Conservation (phyloP, 2,329 filamentous ascomycete genomes). For the Alternaria gansuensis region DNA sequence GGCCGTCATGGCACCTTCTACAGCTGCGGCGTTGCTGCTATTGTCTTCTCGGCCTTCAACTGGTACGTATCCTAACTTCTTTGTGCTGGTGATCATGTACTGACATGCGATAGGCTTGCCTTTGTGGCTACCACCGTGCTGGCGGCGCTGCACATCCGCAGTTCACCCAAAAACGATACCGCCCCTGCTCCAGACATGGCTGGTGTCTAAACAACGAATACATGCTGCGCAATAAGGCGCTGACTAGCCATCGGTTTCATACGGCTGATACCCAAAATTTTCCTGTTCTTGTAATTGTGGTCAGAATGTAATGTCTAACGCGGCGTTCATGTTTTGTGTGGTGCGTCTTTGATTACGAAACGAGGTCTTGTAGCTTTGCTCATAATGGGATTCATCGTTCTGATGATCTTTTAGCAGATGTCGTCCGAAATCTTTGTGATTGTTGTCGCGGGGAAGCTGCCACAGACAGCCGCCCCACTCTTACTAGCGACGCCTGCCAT, state of each 20-base stretch:
- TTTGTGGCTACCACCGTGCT: slow-evolving; percentile 63
- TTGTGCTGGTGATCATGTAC: not conserved
- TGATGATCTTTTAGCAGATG: not conserved
- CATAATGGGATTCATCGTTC: slow-evolving; percentile 8
- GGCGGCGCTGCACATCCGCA: slow-evolving; percentile 59
- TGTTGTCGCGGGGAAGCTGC: not conserved
- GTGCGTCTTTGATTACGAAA: not conserved
- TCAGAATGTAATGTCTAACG: slow-evolving; percentile 16
- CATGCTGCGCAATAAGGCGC: not conserved
- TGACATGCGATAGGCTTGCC: slow-evolving; percentile 55
- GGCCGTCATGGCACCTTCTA: slow-evolving; percentile 60
- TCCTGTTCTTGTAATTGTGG: not conserved
- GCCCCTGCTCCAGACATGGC: slow-evolving; percentile 51
- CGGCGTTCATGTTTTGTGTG: slow-evolving; percentile 11
- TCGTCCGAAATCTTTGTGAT: not conserved
- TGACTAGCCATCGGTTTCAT: not conserved
- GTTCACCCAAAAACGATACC: slow-evolving; percentile 49
- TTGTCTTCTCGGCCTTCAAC: slow-evolving; percentile 73
- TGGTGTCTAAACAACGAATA: slow-evolving; percentile 42
- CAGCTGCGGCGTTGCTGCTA: slow-evolving; percentile 67
- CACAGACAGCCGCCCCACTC: not conserved
- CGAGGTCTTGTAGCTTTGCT: not conserved
- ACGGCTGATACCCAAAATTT: slow-evolving; percentile 17
- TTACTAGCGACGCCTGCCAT: not conserved
- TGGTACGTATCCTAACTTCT: slow-evolving; percentile 56